Evolutionary conservation across 148 eudicot genomes (phyloP).

Genomic region (Nepenthes mirabilis): DNA sequence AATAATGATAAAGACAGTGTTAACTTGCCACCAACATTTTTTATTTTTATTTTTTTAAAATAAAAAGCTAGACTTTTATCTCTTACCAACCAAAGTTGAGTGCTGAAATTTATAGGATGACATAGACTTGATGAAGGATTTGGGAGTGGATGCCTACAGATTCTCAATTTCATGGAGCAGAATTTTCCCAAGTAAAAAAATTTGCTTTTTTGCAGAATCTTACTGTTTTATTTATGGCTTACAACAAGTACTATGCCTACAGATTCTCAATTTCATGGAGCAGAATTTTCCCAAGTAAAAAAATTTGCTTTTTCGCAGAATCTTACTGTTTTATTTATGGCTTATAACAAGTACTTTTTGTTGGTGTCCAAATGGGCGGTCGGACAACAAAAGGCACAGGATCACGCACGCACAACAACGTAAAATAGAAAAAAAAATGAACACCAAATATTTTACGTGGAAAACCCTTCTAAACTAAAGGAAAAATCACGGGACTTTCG

Average conservation of each 20-base stretch:
- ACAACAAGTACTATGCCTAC: too few species aligned
- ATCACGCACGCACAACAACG: neutral
- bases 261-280: conserved; percentile 97
- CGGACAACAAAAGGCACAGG: too few species aligned
- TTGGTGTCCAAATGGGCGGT: too few species aligned
- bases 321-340: too few species aligned
- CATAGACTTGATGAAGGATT: conserved; percentile 77
- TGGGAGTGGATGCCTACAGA: conserved; percentile 97
- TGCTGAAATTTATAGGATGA: conserved; percentile 35
- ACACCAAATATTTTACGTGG: too few species aligned
- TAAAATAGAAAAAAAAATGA: neutral
- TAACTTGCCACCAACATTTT: neutral
- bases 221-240: too few species aligned
- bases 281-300: conserved; percentile 87
- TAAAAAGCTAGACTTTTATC: neutral
- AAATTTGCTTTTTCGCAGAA: neutral
- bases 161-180: conserved; percentile 94
- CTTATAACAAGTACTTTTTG: too few species aligned
- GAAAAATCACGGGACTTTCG: too few species aligned
- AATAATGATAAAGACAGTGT: too few species aligned
- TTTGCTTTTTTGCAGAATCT: neutral
- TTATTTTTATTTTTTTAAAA: too few species aligned
- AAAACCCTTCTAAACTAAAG: too few species aligned
- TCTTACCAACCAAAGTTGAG: neutral
- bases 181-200: conserved; percentile 77